A percentile compares a stretch with the other conserved stretches of the same genome.
Conservation (phyloP, 169 alveolate species). For the Plasmodium blacklocki region DNA sequence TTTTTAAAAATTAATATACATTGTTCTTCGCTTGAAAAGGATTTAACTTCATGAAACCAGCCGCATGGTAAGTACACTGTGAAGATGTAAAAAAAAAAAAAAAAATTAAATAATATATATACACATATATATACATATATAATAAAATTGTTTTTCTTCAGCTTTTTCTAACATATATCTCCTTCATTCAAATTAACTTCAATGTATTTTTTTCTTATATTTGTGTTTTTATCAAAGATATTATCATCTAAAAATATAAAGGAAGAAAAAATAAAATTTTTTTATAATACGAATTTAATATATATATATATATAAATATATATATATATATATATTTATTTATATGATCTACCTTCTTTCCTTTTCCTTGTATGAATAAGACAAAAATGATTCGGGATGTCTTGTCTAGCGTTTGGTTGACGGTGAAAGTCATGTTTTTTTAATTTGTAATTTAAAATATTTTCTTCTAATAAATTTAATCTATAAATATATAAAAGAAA, state of each 20-base stretch:
- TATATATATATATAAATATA: not conserved
- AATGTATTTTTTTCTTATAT: slow-evolving; percentile 49
- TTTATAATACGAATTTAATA: not conserved
- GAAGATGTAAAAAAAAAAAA: slow-evolving; percentile 10
- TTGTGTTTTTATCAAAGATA: slow-evolving; percentile 36
- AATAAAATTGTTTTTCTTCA: not conserved
- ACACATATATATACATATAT: slow-evolving; percentile 4
- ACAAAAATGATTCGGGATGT: slow-evolving; percentile 73
- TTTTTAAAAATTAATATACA: slow-evolving; percentile 22
- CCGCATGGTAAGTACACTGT: slow-evolving; percentile 76
- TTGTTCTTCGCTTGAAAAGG: slow-evolving; percentile 54
- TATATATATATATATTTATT: too few relatives aligned
- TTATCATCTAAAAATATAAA: slow-evolving; percentile 55
- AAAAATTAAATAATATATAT: slow-evolving; percentile 5
- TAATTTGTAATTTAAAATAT: slow-evolving; percentile 59
- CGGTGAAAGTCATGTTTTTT: slow-evolving; percentile 25
- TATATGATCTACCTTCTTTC: slow-evolving; percentile 21
- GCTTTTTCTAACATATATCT: slow-evolving; percentile 49
- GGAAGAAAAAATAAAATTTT: slow-evolving; percentile 14
- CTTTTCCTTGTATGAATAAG: slow-evolving; percentile 50
- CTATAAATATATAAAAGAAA: slow-evolving; percentile 12
- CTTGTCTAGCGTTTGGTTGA: slow-evolving; percentile 33
- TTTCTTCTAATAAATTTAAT: slow-evolving; percentile 47
- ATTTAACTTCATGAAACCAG: slow-evolving; percentile 75
- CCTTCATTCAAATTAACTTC: slow-evolving; percentile 65